Base-by-base conservation (phyloP, 2,329 filamentous ascomycete species). In the Trichothecium sympodiale region DNA sequence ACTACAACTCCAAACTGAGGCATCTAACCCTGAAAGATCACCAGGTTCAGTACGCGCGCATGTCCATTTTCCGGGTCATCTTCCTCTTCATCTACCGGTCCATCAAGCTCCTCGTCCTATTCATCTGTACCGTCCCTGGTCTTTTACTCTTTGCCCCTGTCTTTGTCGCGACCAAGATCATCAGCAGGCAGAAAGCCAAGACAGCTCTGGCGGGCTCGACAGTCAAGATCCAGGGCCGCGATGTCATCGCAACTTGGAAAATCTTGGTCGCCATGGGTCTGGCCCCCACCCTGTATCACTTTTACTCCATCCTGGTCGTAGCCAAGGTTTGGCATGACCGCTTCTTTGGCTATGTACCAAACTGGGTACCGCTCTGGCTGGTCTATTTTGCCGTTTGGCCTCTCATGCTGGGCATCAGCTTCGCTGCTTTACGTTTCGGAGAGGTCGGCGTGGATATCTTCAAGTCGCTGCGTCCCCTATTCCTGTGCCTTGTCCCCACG, bases 401-500 rank as follows among this genome's bases (percentile, higher is more conserved):
- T 33, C 64, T 93, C 45, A 94, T 94, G 66, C 83, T 88, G 5
- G 73, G 78, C 17, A 82, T 95, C 48, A 95, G 88, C 0, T 95
- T 94, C 56, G 88, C 87, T 4, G 86, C 91, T 6, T 77, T 98
- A 35, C 81, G 91, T 9, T 94, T 96, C 46, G 91, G 91, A 32
- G 91, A 98, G 61, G 81, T 94, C n/a, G 91, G 89, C 35, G 95
- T 98, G 87, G 91, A 98, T 53, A 95, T 98, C 38, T 67, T 91
- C 63, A 98, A 96, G 61, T 96, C 89, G 0, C 71, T 98, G 13
- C 77, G 86, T 8, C 91, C 91, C 5, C 73, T 98, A 8, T 67
- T 94, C 31, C 69, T 95, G 25, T 91, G 84, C 44, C 71, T 96
- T 50, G 82, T 83, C 48, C 91, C 91, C 2, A 77, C 78, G 4